These are phyloP conservation scores for Phytophthora tubulina DNA, from an alignment of 352 stramenopile genomes.

Conservation along the genomic window DNA sequence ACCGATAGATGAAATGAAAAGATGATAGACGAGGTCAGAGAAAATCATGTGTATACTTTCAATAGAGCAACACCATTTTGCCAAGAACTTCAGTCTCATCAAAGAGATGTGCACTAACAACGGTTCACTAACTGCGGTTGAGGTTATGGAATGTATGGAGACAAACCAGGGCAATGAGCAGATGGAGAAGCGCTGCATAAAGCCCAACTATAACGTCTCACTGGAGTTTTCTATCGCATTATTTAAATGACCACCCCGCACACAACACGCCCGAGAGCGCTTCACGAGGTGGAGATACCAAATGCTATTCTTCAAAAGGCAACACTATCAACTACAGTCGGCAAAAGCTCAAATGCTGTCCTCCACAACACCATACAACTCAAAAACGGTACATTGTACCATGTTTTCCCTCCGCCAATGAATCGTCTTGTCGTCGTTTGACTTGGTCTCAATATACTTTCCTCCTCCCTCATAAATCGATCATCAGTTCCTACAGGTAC, in stretches of 20 bases:
- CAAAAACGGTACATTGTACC: constrained; percentile 30
- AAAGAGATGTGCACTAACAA: too few relatives aligned
- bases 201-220: constrained; percentile 84
- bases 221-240: constrained; percentile 72
- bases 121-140: not conserved
- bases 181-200: constrained; percentile 68
- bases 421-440: not conserved
- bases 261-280: constrained; percentile 46
- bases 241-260: constrained; percentile 86
- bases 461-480: not conserved
- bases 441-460: constrained; percentile 22
- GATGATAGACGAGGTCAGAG: not conserved
- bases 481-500: constrained; percentile 17
- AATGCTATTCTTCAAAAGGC: constrained; percentile 55
- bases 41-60: constrained; percentile 14
- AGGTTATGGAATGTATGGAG: constrained; percentile 53
- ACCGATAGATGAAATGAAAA: constrained; percentile 7
- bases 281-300: constrained; percentile 90
- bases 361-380: not conserved
- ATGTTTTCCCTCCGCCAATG: constrained; percentile 20
- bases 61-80: constrained; percentile 24
- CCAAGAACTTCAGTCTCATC: not conserved
- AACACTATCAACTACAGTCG: not conserved
- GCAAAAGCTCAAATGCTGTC: constrained; percentile 33
- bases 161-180: constrained; percentile 84